Conservation (phyloP, 106 monocot genomes). For the Phalaenopsis equestris region DNA sequence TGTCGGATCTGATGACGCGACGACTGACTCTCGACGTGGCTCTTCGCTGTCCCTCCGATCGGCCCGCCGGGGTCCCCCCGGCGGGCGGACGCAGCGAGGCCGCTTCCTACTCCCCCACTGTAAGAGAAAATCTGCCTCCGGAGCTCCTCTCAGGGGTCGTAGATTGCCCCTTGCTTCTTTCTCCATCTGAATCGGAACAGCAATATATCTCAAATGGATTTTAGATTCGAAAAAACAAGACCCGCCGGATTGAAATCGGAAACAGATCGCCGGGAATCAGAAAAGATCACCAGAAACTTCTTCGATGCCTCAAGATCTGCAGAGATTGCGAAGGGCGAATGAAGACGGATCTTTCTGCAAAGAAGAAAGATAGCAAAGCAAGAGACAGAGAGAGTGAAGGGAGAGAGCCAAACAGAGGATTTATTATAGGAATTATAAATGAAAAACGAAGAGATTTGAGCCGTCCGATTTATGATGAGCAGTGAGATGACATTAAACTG, state of each 20-base stretch:
- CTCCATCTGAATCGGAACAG: conserved; percentile 14
- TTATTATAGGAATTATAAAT: background rate
- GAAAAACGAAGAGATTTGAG: background rate
- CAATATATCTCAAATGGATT: background rate
- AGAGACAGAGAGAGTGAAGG: background rate
- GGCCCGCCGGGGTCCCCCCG: conserved; percentile 16
- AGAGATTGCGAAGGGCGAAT: background rate
- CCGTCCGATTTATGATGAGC: conserved; percentile 1
- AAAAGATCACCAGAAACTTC: background rate
- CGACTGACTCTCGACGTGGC: conserved; percentile 41
- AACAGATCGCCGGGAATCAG: background rate
- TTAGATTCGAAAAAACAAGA: background rate
- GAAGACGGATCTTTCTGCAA: background rate
- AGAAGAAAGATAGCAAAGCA: background rate
- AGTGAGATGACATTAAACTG: background rate
- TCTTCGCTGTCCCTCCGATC: conserved; percentile 33
- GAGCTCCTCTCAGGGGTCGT: background rate
- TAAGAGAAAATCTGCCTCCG: conserved; percentile 39
- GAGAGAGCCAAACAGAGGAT: background rate
- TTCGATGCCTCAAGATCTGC: conserved; percentile 2
- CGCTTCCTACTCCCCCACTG: conserved; percentile 79
- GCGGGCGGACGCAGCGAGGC: conserved; percentile 40
- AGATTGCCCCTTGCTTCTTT: conserved; percentile 14
- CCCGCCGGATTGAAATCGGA: background rate
- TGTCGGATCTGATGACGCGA: conserved; percentile 32